A percentile compares a stretch with the other conserved stretches of the same genome.
Conservation (phyloP, 768 basidiomycete genomes). For the Pleurotus salmoneostramineus region DNA sequence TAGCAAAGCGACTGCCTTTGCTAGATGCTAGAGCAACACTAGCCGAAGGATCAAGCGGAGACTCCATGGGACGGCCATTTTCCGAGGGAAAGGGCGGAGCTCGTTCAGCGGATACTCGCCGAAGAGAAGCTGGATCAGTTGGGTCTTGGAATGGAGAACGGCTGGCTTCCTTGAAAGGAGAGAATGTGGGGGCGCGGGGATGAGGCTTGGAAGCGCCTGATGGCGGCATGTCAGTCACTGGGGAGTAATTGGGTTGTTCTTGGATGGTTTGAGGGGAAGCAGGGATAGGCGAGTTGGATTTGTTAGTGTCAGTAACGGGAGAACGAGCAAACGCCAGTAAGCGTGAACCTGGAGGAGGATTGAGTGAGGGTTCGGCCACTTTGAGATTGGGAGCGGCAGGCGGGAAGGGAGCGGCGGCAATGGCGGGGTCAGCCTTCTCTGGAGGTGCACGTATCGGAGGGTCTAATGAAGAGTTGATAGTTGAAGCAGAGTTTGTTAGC, state of each 20-base stretch:
- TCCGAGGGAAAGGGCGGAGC: conserved; percentile 4
- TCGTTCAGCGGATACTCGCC: conserved; percentile 14
- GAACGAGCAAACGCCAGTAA: conserved; percentile 42
- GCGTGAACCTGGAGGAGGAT: conserved; percentile 48
- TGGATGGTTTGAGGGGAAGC: not conserved
- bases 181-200: conserved; percentile 37
- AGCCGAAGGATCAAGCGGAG: conserved; percentile 1
- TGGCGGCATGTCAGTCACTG: conserved; percentile 14
- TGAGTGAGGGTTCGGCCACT: conserved; percentile 25
- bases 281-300: conserved; percentile 1
- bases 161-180: conserved; percentile 52
- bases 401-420: not conserved
- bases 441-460: not conserved
- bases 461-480: not conserved
- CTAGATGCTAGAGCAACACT: conserved; percentile 36
- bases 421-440: not conserved
- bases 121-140: conserved; percentile 14
- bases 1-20: conserved; percentile 83
- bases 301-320: conserved; percentile 17
- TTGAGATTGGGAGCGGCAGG: conserved; percentile 6
- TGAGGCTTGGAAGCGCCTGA: conserved; percentile 23
- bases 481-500: not conserved
- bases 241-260: conserved; percentile 5
- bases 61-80: not conserved
- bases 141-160: conserved; percentile 22